Evolutionary conservation across 2,329 filamentous ascomycete species (phyloP).

Genomic region (Neofusicoccum umdonicola): DNA sequence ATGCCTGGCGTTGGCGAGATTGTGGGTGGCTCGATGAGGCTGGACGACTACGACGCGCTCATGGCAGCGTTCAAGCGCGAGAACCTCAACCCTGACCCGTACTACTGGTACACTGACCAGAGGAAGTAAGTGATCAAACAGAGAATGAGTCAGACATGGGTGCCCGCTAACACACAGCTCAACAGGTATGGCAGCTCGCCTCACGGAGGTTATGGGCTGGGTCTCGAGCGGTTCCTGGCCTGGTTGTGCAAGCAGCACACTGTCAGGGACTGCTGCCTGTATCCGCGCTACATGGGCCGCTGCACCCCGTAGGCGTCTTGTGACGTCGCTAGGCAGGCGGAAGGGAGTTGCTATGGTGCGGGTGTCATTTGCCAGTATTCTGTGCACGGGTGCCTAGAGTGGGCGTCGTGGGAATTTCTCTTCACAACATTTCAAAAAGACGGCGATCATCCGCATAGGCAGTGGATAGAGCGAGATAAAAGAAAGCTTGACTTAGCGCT

Average conservation of each 20-base stretch:
- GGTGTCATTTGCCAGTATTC: background rate
- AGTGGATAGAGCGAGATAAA: slow-evolving; percentile 11
- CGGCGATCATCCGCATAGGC: background rate
- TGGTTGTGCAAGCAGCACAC: slow-evolving; percentile 67
- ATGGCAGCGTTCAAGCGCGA: slow-evolving; percentile 85
- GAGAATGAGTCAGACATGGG: background rate
- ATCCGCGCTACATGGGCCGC: slow-evolving; percentile 76
- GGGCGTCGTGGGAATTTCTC: background rate
- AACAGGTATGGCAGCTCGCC: slow-evolving; percentile 82
- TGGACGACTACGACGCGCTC: slow-evolving; percentile 85
- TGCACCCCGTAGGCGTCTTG: slow-evolving; percentile 65
- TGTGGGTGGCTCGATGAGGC: slow-evolving; percentile 94
- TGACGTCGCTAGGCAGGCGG: background rate
- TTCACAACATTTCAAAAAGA: background rate
- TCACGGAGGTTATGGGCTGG: slow-evolving; percentile 90
- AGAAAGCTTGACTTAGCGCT: slow-evolving; percentile 14
- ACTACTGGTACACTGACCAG: slow-evolving; percentile 99
- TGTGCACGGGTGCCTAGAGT: background rate
- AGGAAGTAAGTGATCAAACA: slow-evolving; percentile 66
- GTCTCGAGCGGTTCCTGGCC: slow-evolving; percentile 76
- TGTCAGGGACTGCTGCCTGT: slow-evolving; percentile 68
- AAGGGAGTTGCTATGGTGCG: background rate
- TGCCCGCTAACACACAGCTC: background rate
- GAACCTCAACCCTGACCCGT: slow-evolving; percentile 77
- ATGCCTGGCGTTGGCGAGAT: slow-evolving; percentile 98